phyloP scores from a whole-genome alignment of 192 early-diverging fungal species.

The Backusella luteola region DNA sequence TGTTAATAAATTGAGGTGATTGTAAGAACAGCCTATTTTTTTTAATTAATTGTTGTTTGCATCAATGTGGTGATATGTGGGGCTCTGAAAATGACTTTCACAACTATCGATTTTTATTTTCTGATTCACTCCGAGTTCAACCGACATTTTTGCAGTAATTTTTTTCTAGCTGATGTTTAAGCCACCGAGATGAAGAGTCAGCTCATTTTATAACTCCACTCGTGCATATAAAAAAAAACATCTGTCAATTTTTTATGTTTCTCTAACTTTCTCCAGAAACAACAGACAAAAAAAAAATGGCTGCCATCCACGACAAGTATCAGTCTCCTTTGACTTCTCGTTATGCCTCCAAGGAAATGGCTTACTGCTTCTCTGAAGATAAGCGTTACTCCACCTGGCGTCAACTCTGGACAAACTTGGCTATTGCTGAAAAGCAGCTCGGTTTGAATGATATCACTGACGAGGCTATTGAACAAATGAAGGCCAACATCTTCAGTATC shows the following conservation, averaged over 20 bases:
- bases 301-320: conserved; percentile 76
- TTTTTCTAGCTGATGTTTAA: neutral
- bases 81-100: too few species aligned
- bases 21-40: neutral
- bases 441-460: conserved; percentile 87
- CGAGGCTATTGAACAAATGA: conserved; percentile 87
- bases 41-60: neutral
- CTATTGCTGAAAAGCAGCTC: conserved; percentile 88
- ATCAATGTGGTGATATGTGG: too few species aligned
- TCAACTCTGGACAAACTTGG: conserved; percentile 91
- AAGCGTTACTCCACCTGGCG: conserved; percentile 97
- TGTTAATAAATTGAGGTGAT: neutral
- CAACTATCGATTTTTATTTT: too few species aligned
- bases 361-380: conserved; percentile 93
- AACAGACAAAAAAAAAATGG: neutral
- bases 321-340: conserved; percentile 94
- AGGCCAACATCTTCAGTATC: conserved; percentile 80
- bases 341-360: conserved; percentile 97
- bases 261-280: neutral
- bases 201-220: conserved; percentile 5
- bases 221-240: neutral
- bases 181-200: conserved; percentile 1
- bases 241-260: neutral
- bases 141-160: neutral
- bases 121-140: neutral